Evolutionary conservation across 2,329 filamentous ascomycete genomes (phyloP).

Genomic region (Neopestalotiopsis rosae): DNA sequence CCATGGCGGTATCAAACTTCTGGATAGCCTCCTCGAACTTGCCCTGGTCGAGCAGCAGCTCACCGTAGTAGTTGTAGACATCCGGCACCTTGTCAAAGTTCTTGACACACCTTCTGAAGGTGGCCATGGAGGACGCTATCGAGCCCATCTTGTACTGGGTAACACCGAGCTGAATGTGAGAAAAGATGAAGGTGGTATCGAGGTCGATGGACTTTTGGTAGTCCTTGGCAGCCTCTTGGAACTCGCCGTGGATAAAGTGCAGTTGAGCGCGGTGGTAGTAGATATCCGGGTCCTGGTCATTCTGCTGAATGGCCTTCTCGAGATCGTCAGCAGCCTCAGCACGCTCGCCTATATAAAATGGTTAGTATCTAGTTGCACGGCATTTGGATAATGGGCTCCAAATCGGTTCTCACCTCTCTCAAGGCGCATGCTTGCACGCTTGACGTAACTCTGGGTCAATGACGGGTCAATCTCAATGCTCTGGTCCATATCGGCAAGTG

Average conservation of each 20-base stretch:
- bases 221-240: slow-evolving; percentile 92
- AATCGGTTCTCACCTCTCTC: slow-evolving; percentile 72
- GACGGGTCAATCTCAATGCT: slow-evolving; percentile 88
- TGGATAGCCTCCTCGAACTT: slow-evolving; percentile 95
- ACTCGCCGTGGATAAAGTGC: slow-evolving; percentile 96
- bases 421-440: slow-evolving; percentile 96
- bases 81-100: slow-evolving; percentile 97
- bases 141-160: slow-evolving; percentile 99
- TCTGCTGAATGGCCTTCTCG: slow-evolving; percentile 81
- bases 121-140: slow-evolving; percentile 96
- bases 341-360: slow-evolving; percentile 65
- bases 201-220: slow-evolving; percentile 99
- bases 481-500: slow-evolving; percentile 86
- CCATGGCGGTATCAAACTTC: slow-evolving; percentile 98
- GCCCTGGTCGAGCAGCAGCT: slow-evolving; percentile 93
- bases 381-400: background rate
- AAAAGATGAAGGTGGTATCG: slow-evolving; percentile 96
- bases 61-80: slow-evolving; percentile 99
- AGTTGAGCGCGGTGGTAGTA: slow-evolving; percentile 99
- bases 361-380: slow-evolving; percentile 12
- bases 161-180: slow-evolving; percentile 97
- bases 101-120: slow-evolving; percentile 96
- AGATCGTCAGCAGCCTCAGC: slow-evolving; percentile 91
- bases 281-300: slow-evolving; percentile 90
- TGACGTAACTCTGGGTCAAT: slow-evolving; percentile 97